A percentile compares a stretch with the other conserved stretches of the same genome.
phyloP scores from a whole-genome alignment of 2,329 filamentous ascomycete genomes.

The Claviceps sp. region DNA sequence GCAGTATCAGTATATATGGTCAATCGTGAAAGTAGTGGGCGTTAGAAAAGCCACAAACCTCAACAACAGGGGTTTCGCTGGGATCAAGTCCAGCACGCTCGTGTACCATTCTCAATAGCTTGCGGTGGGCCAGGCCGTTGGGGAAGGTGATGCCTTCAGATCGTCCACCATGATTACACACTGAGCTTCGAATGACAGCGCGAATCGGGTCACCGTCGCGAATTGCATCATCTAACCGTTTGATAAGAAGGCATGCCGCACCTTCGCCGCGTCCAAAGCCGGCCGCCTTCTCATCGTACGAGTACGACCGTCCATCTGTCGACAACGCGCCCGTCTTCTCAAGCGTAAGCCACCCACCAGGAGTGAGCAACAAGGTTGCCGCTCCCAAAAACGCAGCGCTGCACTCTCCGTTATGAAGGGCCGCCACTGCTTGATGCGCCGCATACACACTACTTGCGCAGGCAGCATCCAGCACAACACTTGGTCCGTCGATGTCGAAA shows the following conservation, averaged over 20 bases:
- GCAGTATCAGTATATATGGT: background rate
- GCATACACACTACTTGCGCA: conserved; percentile 24
- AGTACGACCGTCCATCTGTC: conserved; percentile 14
- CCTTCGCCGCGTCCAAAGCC: conserved; percentile 35
- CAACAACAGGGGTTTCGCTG: conserved; percentile 6
- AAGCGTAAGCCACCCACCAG: conserved; percentile 7
- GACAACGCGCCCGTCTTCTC: conserved; percentile 14
- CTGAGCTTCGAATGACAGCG: conserved; percentile 6
- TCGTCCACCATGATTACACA: conserved; percentile 5
- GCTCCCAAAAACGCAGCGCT: conserved; percentile 6
- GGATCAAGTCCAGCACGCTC: conserved; percentile 16
- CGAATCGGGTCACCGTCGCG: conserved; percentile 25
- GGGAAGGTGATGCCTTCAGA: conserved; percentile 7
- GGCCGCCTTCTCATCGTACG: conserved; percentile 23
- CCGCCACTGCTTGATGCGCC: conserved; percentile 15
- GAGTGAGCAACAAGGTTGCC: conserved; percentile 8
- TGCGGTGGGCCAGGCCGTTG: conserved; percentile 11
- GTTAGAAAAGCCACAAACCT: background rate
- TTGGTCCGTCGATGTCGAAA: conserved; percentile 10
- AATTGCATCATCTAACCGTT: conserved; percentile 28
- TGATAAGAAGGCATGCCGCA: conserved; percentile 26
- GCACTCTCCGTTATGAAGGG: conserved; percentile 6
- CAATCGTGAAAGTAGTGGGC: no score
- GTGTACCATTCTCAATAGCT: conserved; percentile 22
- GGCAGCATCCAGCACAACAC: conserved; percentile 24